Conservation (phyloP, 768 basidiomycete genomes). For the Tricholoma bakamatsutake region DNA sequence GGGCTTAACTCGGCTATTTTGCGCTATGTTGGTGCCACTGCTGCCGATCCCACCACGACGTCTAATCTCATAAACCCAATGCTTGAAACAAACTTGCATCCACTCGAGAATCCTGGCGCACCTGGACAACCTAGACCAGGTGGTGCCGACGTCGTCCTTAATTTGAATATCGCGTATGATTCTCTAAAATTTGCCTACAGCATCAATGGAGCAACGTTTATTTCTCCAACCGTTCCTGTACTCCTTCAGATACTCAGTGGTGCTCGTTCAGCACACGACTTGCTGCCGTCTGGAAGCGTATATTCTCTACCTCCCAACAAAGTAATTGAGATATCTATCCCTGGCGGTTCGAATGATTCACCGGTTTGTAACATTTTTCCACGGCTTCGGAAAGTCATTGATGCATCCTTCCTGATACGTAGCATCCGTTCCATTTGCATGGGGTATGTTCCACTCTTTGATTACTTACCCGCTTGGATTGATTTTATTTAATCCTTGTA, state of each 20-base stretch:
- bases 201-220: slow-evolving; percentile 23
- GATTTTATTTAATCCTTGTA: slow-evolving; percentile 11
- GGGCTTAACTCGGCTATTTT: slow-evolving; percentile 50
- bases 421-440: slow-evolving; percentile 45
- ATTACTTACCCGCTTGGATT: too few species aligned
- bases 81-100: slow-evolving; percentile 9
- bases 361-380: slow-evolving; percentile 4
- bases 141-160: slow-evolving; percentile 22
- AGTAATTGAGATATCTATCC: slow-evolving; percentile 32
- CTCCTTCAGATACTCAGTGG: slow-evolving; percentile 38
- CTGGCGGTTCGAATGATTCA: slow-evolving; percentile 15
- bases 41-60: slow-evolving; percentile 27
- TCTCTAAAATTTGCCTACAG: too few species aligned
- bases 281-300: slow-evolving; percentile 23
- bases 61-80: slow-evolving; percentile 5
- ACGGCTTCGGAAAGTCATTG: not conserved
- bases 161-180: slow-evolving; percentile 12
- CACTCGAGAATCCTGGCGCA: slow-evolving; percentile 16
- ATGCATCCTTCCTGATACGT: not conserved
- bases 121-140: slow-evolving; percentile 28
- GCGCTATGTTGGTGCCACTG: slow-evolving; percentile 26
- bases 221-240: slow-evolving; percentile 30
- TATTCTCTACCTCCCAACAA: slow-evolving; percentile 28
- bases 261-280: slow-evolving; percentile 21
- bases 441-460: slow-evolving; percentile 29